A percentile compares a stretch with the other conserved stretches of the same genome.
phyloP scores from a whole-genome alignment of 1,284 basidiomycete genomes.

The Golubevia sp. region DNA sequence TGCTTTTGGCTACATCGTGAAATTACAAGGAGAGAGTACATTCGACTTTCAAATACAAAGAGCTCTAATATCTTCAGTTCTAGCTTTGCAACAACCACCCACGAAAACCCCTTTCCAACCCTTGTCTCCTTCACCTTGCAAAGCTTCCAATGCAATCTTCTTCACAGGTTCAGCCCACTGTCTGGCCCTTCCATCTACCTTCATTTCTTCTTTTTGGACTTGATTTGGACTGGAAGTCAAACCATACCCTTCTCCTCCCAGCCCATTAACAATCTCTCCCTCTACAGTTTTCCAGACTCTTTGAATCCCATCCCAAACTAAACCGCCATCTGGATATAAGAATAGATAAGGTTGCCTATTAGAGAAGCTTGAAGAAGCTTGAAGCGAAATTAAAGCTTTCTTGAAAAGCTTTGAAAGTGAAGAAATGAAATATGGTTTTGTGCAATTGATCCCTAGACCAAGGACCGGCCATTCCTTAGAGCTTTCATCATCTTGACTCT shows the following conservation, averaged over 20 bases:
- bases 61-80: constrained; percentile 29
- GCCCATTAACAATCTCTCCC: not conserved
- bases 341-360: constrained; percentile 24
- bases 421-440: constrained; percentile 33
- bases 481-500: constrained; percentile 12
- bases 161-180: constrained; percentile 29
- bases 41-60: too few species aligned
- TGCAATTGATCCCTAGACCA: constrained; percentile 52
- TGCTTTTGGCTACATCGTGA: too few species aligned
- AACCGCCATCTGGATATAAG: constrained; percentile 49
- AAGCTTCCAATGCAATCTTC: constrained; percentile 14
- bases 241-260: not conserved
- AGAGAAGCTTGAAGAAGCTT: constrained; percentile 11
- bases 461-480: constrained; percentile 27
- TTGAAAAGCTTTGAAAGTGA: constrained; percentile 28
- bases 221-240: constrained; percentile 10
- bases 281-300: constrained; percentile 19
- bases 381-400: constrained; percentile 15
- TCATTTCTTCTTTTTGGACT: constrained; percentile 6
- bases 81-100: constrained; percentile 45
- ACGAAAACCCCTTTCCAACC: constrained; percentile 36
- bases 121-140: not conserved
- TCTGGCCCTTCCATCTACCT: constrained; percentile 9
- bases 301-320: constrained; percentile 38
- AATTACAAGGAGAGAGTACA: too few species aligned